These are phyloP conservation scores for Sporodiniella umbellata DNA, from an alignment of 371 early-diverging fungal genomes.

Conservation along the genomic window DNA sequence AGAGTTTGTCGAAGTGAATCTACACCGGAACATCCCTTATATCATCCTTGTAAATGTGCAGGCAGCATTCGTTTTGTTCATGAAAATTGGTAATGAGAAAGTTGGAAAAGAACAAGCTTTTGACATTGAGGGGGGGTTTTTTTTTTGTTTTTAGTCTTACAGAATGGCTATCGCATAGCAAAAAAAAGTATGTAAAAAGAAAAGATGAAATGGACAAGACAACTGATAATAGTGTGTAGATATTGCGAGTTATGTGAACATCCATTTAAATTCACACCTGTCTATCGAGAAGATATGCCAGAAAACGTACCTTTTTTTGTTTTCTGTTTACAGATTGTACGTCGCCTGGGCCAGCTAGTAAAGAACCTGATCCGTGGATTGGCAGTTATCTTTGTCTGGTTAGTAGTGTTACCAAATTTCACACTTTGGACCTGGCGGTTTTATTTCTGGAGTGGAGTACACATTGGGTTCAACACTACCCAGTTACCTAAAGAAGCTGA, in stretches of 20 bases:
- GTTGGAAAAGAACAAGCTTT: neutral
- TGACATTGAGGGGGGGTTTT: too few species aligned
- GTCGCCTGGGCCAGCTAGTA: slow-evolving; percentile 32
- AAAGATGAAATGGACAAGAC: neutral
- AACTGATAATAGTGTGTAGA: slow-evolving; percentile 22
- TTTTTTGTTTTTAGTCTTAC: slow-evolving; percentile 48
- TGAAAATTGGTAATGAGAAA: slow-evolving; percentile 52
- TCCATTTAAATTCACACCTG: slow-evolving; percentile 76
- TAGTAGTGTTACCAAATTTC: slow-evolving; percentile 72
- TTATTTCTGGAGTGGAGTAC: slow-evolving; percentile 71
- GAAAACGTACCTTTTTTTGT: slow-evolving; percentile 56
- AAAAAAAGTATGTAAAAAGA: slow-evolving; percentile 58
- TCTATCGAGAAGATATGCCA: slow-evolving; percentile 71
- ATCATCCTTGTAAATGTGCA: slow-evolving; percentile 75
- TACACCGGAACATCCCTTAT: slow-evolving; percentile 63
- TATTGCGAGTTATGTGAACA: slow-evolving; percentile 89
- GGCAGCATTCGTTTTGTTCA: slow-evolving; percentile 77
- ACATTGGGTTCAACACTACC: slow-evolving; percentile 15
- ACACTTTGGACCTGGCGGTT: slow-evolving; percentile 79
- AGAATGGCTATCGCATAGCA: slow-evolving; percentile 79
- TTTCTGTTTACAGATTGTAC: slow-evolving; percentile 46
- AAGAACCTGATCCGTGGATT: slow-evolving; percentile 33
- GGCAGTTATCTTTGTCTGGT: slow-evolving; percentile 69
- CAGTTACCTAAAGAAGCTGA: neutral
- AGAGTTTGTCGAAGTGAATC: slow-evolving; percentile 72